Percentiles rank a stretch among this genome's conserved stretches.
These are phyloP conservation scores for Ammopiptanthus mongolicus DNA, from an alignment of 306 rosid species.

Conservation along the genomic window DNA sequence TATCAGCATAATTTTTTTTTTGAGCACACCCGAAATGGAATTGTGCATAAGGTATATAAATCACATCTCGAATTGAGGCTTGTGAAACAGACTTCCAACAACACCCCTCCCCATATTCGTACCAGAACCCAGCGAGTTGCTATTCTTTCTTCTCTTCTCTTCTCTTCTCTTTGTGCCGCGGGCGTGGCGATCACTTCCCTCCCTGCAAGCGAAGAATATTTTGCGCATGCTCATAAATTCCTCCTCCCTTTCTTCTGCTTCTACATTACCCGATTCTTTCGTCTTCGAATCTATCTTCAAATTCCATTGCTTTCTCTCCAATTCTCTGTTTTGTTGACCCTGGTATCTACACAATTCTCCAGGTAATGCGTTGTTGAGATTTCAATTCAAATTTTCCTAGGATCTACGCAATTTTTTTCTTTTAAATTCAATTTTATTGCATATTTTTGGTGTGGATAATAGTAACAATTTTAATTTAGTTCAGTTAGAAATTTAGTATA, in stretches of 20 bases:
- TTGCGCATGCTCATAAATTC: neutral
- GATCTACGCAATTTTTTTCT: neutral
- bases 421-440: neutral
- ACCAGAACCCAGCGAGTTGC: neutral
- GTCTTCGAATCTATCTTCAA: neutral
- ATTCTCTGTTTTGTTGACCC: neutral
- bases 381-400: neutral
- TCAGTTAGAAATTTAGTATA: neutral
- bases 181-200: constrained; percentile 6
- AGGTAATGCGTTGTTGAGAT: constrained; percentile 9
- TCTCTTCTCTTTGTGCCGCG: neutral
- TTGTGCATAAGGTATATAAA: no score
- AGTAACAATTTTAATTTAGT: neutral
- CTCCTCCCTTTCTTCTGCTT: neutral
- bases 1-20: no score
- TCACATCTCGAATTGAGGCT: no score
- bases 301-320: neutral
- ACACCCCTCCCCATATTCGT: no score
- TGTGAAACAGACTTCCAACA: no score
- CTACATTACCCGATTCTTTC: constrained; percentile 4
- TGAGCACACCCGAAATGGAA: no score
- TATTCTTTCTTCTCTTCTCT: neutral
- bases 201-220: constrained; percentile 36
- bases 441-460: neutral
- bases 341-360: constrained; percentile 6